phyloP scores from a whole-genome alignment of 2,329 filamentous ascomycete genomes.

The Fusarium solani-melongenae region DNA sequence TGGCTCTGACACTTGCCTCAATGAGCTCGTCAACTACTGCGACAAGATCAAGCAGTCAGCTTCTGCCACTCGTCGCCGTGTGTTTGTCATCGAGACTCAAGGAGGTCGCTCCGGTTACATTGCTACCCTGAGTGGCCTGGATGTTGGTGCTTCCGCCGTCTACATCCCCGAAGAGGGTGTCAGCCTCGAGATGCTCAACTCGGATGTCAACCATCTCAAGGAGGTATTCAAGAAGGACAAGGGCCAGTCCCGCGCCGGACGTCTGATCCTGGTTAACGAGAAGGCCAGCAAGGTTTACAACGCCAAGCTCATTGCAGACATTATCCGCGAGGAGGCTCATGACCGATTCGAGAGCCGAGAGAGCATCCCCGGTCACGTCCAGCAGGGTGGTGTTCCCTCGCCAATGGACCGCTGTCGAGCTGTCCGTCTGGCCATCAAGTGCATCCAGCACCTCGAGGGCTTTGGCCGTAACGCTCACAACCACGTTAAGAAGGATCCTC shows the following conservation, averaged over 20 bases:
- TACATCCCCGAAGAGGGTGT: constrained; percentile 98
- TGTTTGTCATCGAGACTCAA: constrained; percentile 98
- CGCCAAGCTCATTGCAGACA: constrained; percentile 92
- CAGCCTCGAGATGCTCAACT: constrained; percentile 89
- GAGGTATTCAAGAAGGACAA: constrained; percentile 86
- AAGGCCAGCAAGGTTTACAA: constrained; percentile 90
- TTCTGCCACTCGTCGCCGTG: constrained; percentile 89
- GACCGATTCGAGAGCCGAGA: constrained; percentile 93
- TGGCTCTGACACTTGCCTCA: constrained; percentile 95
- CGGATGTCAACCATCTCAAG: constrained; percentile 90
- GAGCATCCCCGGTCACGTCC: constrained; percentile 92
- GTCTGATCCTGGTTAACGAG: constrained; percentile 96
- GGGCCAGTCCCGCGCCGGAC: constrained; percentile 89
- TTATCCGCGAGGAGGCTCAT: constrained; percentile 92
- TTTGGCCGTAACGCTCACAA: constrained; percentile 74
- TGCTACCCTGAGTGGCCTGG: constrained; percentile 87
- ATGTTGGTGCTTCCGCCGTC: constrained; percentile 91
- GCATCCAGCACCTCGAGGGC: constrained; percentile 88
- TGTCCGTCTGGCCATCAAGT: constrained; percentile 91
- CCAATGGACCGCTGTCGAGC: constrained; percentile 97
- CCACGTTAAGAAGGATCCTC: constrained; percentile 77
- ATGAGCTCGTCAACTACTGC: constrained; percentile 93
- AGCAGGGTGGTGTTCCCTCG: constrained; percentile 92
- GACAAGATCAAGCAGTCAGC: constrained; percentile 98
- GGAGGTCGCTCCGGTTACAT: constrained; percentile 95